Conservation (phyloP, 2,329 filamentous ascomycete species). For the Nothophoma quercina region DNA sequence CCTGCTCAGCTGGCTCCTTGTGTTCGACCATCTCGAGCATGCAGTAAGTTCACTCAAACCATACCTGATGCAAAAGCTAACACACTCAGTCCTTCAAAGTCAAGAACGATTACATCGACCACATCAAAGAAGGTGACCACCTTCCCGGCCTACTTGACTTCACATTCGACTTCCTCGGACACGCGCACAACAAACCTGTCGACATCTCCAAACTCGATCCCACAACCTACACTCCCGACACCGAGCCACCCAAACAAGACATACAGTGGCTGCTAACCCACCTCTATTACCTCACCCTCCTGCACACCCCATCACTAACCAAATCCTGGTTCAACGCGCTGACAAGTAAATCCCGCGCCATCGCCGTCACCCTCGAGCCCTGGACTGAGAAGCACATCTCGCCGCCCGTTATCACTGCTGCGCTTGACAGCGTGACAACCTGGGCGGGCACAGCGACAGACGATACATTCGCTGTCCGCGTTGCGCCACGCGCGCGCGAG, state of each 20-base stretch:
- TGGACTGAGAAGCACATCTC: slow-evolving; percentile 87
- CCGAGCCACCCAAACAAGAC: slow-evolving; percentile 72
- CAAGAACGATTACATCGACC: slow-evolving; percentile 79
- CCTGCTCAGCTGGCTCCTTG: slow-evolving; percentile 84
- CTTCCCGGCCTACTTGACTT: slow-evolving; percentile 77
- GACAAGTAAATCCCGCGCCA: slow-evolving; percentile 79
- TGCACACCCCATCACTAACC: slow-evolving; percentile 78
- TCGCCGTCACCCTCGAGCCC: slow-evolving; percentile 76
- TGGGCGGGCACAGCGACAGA: slow-evolving; percentile 61
- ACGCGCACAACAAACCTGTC: slow-evolving; percentile 74
- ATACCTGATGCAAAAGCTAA: slow-evolving; percentile 30
- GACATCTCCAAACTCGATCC: slow-evolving; percentile 75
- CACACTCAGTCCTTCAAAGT: slow-evolving; percentile 73
- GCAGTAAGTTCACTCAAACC: slow-evolving; percentile 56
- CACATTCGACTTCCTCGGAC: slow-evolving; percentile 83
- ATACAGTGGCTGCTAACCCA: slow-evolving; percentile 86
- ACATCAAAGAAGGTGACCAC: slow-evolving; percentile 77
- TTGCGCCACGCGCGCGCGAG: slow-evolving; percentile 75
- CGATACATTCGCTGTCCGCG: slow-evolving; percentile 70
- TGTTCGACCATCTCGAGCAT: slow-evolving; percentile 84
- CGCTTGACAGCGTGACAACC: slow-evolving; percentile 70
- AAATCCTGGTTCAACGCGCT: slow-evolving; percentile 77
- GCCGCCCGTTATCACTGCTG: slow-evolving; percentile 70
- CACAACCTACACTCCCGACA: slow-evolving; percentile 65
- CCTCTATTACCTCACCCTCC: slow-evolving; percentile 82